phyloP scores from a whole-genome alignment of 352 stramenopile genomes.

The Globisporangium ultimum region DNA sequence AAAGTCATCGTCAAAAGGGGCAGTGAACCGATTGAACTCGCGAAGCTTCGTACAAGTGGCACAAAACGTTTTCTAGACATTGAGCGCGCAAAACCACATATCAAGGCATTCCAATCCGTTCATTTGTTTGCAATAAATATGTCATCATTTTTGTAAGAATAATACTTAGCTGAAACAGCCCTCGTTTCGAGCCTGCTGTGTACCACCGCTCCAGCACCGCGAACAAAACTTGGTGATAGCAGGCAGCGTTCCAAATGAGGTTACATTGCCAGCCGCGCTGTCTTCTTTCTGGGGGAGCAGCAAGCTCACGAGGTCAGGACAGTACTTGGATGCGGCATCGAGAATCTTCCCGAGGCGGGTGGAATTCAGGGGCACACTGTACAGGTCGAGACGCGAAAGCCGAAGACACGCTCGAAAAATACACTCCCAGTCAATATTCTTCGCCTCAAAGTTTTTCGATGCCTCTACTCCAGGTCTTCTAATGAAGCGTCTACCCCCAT shows the following conservation, averaged over 20 bases:
- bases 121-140: slow-evolving; percentile 4
- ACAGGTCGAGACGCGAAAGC: slow-evolving; percentile 1
- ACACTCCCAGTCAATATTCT: neutral
- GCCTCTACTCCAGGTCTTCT: too few relatives aligned
- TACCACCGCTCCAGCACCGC: slow-evolving; percentile 4
- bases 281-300: neutral
- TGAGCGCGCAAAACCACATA: slow-evolving; percentile 1
- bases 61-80: neutral
- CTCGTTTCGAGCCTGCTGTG: neutral
- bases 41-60: neutral
- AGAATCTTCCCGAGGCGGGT: neutral
- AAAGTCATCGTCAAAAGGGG: slow-evolving; percentile 1
- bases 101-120: slow-evolving; percentile 10
- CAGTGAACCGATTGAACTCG: slow-evolving; percentile 1
- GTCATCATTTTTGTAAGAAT: neutral
- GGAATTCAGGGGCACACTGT: neutral
- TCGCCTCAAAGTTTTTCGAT: too few relatives aligned
- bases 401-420: neutral
- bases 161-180: slow-evolving; percentile 19
- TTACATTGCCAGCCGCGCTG: neutral
- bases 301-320: neutral
- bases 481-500: too few relatives aligned
- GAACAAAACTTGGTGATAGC: slow-evolving; percentile 5
- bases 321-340: neutral
- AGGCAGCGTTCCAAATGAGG: neutral